Base-by-base conservation (phyloP, 2,329 filamentous ascomycete genomes). In the Colletotrichum zoysiae region DNA sequence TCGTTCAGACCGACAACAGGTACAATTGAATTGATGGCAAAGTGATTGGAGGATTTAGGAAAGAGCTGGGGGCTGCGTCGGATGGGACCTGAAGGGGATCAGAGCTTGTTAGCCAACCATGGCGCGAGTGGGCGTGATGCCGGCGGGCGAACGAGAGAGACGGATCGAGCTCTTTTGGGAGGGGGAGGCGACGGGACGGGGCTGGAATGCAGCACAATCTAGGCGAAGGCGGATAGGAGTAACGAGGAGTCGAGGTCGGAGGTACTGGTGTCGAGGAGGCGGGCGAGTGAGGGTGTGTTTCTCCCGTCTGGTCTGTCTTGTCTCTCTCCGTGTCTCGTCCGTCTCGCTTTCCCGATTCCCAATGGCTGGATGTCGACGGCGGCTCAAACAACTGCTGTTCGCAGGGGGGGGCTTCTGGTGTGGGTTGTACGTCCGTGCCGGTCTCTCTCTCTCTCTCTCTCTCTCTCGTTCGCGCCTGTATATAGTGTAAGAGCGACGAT, bases 41-140 rank as follows among this genome's bases (percentile, higher is more conserved):
- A 69, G 69, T 50, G 60, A 71, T 44, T 65, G 66, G 51, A 23
- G 35, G 55, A 44, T 69, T 69, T 58, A 8, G 20, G 6, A 44
- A 46, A 26, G 59, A 69, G 64, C 64, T 48, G 65, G 42, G 26
- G 61, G 46, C 14, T 69, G 65, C 59, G 65, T 71, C 50, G 69
- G 11, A 64, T 9, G 23, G 44, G 46, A 50, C 59, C 65, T 69
- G 53, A 48, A 55, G 30, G 20, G 44, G 35, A 65, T 48, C 23
- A 56, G 44, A 48, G 59, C 42, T 51, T 60, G 61, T 70, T 71
- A 70, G 70, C 61, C 56, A 66, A 66, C 61, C 70, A 70, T 57
- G 59, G 58, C 46, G 65, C 65, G 55, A 20, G 38, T 50, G 55
- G 46, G 33, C 55, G 65, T 60, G 48, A 42, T 69, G 59, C 38